A percentile compares a stretch with the other conserved stretches of the same genome.
Evolutionary conservation across 176 grass and related monocot genomes (phyloP).

Genomic region (Poa pratensis): DNA sequence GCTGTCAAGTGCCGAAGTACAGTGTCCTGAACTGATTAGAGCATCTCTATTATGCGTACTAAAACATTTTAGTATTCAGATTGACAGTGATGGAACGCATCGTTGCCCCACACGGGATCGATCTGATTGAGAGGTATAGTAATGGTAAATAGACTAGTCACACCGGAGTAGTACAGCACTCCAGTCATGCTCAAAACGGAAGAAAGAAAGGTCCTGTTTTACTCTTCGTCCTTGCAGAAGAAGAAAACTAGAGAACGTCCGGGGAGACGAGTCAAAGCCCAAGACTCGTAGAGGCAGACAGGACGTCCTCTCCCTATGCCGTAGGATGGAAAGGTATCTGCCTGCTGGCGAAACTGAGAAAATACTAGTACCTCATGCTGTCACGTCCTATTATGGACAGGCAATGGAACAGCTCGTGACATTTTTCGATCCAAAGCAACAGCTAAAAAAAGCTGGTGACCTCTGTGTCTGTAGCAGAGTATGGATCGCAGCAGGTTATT

Average conservation of each 20-base stretch:
- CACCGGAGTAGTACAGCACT: not conserved
- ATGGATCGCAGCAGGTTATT: not conserved
- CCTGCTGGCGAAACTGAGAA: constrained; percentile 32
- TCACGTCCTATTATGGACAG: constrained; percentile 1
- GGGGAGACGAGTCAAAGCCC: constrained; percentile 29
- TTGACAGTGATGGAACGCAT: not conserved
- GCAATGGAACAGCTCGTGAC: not conserved
- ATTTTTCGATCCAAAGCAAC: not conserved
- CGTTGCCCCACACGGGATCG: not conserved
- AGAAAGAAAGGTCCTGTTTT: not conserved
- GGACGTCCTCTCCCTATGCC: not conserved
- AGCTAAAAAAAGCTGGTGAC: not conserved
- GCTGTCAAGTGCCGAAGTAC: not conserved
- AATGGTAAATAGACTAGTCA: not conserved
- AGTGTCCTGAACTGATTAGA: not conserved
- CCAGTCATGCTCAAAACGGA: not conserved
- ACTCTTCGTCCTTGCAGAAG: not conserved
- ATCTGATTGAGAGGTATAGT: not conserved
- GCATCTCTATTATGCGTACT: not conserved
- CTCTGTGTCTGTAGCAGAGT: not conserved
- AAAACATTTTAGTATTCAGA: not conserved
- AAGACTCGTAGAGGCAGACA: not conserved
- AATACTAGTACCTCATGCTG: not conserved
- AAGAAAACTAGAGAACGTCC: not conserved
- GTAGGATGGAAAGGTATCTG: constrained; percentile 7